Conservation (phyloP, 106 monocot genomes). For the Dendrobium officinale region DNA sequence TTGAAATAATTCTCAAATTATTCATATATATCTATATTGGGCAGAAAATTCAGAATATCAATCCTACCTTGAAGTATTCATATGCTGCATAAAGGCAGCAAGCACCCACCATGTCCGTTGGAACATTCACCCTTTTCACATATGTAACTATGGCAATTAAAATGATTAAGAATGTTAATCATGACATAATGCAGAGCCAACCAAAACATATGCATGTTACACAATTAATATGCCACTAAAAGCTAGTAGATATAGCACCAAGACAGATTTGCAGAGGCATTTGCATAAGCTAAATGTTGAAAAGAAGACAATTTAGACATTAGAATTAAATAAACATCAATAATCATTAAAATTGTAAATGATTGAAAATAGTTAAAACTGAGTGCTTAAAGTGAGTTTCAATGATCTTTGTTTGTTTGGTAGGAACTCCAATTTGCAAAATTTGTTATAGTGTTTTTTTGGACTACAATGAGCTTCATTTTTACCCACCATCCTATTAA, state of each 20-base stretch:
- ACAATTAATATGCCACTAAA: background rate
- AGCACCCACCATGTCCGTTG: slow-evolving; percentile 86
- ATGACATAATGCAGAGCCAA: background rate
- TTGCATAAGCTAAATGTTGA: background rate
- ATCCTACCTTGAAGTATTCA: slow-evolving; percentile 78
- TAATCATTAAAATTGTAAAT: background rate
- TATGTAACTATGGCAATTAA: slow-evolving; percentile 43
- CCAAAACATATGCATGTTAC: background rate
- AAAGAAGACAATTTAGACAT: too few relatives aligned
- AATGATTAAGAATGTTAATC: slow-evolving; percentile 1
- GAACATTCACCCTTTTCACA: slow-evolving; percentile 78
- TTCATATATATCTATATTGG: too few relatives aligned
- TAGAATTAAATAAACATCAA: too few relatives aligned
- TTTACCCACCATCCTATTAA: background rate
- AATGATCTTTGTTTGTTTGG: background rate
- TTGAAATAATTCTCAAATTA: too few relatives aligned
- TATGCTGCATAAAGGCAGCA: slow-evolving; percentile 94
- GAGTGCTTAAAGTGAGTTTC: background rate
- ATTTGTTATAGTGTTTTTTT: background rate
- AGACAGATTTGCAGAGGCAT: background rate
- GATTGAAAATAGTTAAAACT: background rate
- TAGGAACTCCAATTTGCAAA: background rate
- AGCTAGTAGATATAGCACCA: background rate
- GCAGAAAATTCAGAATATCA: background rate
- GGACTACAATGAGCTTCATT: background rate